Percentiles rank a stretch among this genome's conserved stretches.
phyloP scores from a whole-genome alignment of 768 basidiomycete species.

The Suillus bovinus region DNA sequence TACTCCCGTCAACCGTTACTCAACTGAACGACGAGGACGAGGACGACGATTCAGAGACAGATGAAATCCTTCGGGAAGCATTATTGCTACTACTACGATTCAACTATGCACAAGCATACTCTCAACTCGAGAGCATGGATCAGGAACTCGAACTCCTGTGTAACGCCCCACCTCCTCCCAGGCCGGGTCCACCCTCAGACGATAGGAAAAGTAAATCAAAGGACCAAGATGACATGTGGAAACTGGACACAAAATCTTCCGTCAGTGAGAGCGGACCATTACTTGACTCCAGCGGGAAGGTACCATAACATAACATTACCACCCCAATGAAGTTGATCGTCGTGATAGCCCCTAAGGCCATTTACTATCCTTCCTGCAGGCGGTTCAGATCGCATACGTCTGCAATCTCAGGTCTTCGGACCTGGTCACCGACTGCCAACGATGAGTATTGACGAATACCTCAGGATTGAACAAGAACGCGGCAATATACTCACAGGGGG shows the following conservation, averaged over 20 bases:
- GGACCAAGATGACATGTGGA: conserved; percentile 66
- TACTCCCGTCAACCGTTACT: conserved; percentile 45
- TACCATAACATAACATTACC: conserved; percentile 26
- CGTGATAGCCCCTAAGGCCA: conserved; percentile 74
- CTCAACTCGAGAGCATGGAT: conserved; percentile 63
- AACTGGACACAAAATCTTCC: conserved; percentile 58
- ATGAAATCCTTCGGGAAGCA: conserved; percentile 66
- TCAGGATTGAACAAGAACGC: conserved; percentile 78
- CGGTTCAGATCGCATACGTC: conserved; percentile 61
- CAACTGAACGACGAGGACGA: conserved; percentile 34
- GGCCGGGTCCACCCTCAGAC: conserved; percentile 30
- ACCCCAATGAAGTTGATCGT: conserved; percentile 14
- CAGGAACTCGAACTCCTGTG: conserved; percentile 74
- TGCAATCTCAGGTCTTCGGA: conserved; percentile 83
- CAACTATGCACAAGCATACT: conserved; percentile 65
- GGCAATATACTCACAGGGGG: conserved; percentile 89
- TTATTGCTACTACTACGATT: conserved; percentile 73
- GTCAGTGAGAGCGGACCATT: conserved; percentile 58
- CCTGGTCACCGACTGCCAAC: conserved; percentile 85
- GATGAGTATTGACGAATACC: conserved; percentile 95
- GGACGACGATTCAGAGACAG: conserved; percentile 57
- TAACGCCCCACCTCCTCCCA: conserved; percentile 48
- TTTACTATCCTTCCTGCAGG: conserved; percentile 89
- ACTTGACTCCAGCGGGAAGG: conserved; percentile 77
- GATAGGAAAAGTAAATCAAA: conserved; percentile 41